Evolutionary conservation across 805 yeast genomes (phyloP), one percentile per base, ranked within the genome.

Genomic region (Lachancea quebecensis): DNA sequence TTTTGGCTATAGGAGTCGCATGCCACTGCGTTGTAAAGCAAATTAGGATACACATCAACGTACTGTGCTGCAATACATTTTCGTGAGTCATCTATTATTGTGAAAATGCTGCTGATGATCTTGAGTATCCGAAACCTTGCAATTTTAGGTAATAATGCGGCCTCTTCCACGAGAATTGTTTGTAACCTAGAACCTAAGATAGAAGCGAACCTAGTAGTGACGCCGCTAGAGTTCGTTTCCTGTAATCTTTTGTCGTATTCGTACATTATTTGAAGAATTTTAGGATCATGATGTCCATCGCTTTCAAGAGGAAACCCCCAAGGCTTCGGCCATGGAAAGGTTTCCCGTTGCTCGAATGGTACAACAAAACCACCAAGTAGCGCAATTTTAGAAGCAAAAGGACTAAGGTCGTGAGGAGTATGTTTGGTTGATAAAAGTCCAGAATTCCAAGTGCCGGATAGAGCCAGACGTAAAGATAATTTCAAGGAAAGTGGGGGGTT

Each of bases 21-120:
- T 10, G 59, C 55, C 7, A 60, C 61, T 2, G 64, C 48, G 35
- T 52, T 52, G 42, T 57, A 59, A 11, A 59, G 51, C 10, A 61
- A 35, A 10, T 77, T 73, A 0, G 95, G 90, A 60, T 91, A 91
- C 0, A 88, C 69, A 53, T 88, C 95, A 36, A 88, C 84, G 57
- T 88, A 89, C 54, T 88, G 91, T 3, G 61, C 64, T 2, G 63
- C 37, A 75, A 70, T 43, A 80, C 66, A 62, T 71, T 77, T 73
- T 42, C 87, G 66, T 1, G 81, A 75, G 0, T 81, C 81, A 42
- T 63, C 69, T 11, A 51, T 48, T 8, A 59, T 44, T 3, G 62
- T 49, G 37, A 61, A 59, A 10, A 57, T 32, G 16, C 53, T 43
- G 27, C 57, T 48, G 6, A 61, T 31, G 4, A 57, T 40, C 40